Evolutionary conservation across 2,329 filamentous ascomycete genomes (phyloP), one percentile per base, ranked within the genome.

Genomic region (Phialemonium atrogriseum): DNA sequence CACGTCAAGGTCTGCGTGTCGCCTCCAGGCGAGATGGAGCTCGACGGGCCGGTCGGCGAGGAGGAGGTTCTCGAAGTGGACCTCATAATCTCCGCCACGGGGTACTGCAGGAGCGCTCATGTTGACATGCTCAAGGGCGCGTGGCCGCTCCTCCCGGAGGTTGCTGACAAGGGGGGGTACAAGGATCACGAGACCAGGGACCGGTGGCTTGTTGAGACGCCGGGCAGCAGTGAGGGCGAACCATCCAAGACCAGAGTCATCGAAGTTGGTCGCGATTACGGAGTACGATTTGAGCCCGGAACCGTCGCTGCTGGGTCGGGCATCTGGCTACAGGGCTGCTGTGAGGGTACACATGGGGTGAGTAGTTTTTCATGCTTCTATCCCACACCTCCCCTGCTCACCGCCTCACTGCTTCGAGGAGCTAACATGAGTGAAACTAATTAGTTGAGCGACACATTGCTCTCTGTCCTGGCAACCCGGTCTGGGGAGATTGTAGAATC

Each of bases 281-380:
- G 70, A 31, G 74, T 95, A 29, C 63, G 78, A 36, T 86, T 93
- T 51, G 68, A 73, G 29, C 62, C 72, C 2, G 78, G 73, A 18
- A 68, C 72, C 28, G 80, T 96, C 20, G 70, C 76, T n/a, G 52
- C 68, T 1, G 75, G 79, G 26, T 81, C 85, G 10, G 88, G 88
- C 4, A 68, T 96, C 36, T 96, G 84, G 81, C 66, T 96, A 46
- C 91, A 96, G 56, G 89, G 89, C 19, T 95, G 88, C 62, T 93
- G 87, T 54, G 88, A 96, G 64, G 77, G 70, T 39, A 94, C 87
- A 20, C 89, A 96, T 56, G 89, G 89, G 37, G 82, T 89, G 72
- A 77, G 82, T 77, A 24, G 32, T 34, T 9, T 19, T 32, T n/a
- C n/a, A n/a, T n/a, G n/a, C n/a, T n/a, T n/a, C n/a, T n/a, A n/a